These are phyloP conservation scores for Amborella trichopoda DNA, from an alignment of 164 flowering plant genomes.

Conservation along the genomic window DNA sequence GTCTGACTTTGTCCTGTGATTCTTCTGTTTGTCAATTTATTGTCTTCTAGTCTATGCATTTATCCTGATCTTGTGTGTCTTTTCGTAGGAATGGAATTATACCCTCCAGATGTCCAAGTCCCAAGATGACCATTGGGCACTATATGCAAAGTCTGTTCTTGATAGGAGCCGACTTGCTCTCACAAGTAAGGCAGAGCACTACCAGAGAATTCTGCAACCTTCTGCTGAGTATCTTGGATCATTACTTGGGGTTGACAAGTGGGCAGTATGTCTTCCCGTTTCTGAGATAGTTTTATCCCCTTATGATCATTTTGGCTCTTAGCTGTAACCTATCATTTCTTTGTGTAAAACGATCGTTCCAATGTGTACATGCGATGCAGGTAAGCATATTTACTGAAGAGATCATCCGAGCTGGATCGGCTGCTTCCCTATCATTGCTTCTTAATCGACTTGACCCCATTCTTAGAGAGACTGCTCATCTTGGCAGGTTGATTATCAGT, in stretches of 20 bases:
- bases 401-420: slow-evolving; percentile 95
- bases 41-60: too few relatives aligned
- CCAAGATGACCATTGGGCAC: slow-evolving; percentile 58
- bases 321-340: too few relatives aligned
- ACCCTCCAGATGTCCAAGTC: slow-evolving; percentile 47
- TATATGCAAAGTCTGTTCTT: slow-evolving; percentile 90
- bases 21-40: too few relatives aligned
- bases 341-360: neutral
- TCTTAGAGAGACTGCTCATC: slow-evolving; percentile 74
- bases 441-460: slow-evolving; percentile 92
- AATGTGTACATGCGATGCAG: slow-evolving; percentile 22
- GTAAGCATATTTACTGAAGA: slow-evolving; percentile 90
- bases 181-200: slow-evolving; percentile 78
- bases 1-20: too few relatives aligned
- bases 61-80: neutral
- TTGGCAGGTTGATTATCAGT: slow-evolving; percentile 99
- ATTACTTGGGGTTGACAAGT: slow-evolving; percentile 70
- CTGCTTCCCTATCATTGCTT: slow-evolving; percentile 84
- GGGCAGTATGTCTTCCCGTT: slow-evolving; percentile 72
- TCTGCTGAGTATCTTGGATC: slow-evolving; percentile 94
- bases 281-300: too few relatives aligned
- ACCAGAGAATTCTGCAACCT: slow-evolving; percentile 72
- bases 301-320: too few relatives aligned
- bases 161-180: slow-evolving; percentile 94
- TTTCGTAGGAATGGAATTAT: slow-evolving; percentile 70